Conservation (phyloP, 2,329 filamentous ascomycete genomes). For the Paecilomyces sp. region DNA sequence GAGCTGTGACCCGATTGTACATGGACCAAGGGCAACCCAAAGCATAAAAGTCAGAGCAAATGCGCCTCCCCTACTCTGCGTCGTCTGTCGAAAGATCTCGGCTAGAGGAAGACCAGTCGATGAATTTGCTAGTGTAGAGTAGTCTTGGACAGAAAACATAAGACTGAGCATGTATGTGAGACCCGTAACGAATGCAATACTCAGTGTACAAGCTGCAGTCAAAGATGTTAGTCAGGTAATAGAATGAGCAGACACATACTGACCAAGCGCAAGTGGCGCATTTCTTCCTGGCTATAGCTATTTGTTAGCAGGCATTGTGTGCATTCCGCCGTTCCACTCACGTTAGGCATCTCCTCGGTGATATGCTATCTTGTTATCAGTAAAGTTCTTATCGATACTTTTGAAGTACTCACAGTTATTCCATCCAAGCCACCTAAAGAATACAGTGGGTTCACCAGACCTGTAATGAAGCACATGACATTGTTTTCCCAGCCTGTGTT, state of each 20-base stretch:
- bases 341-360: constrained; percentile 46
- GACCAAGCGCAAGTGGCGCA: constrained; percentile 24
- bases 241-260: not conserved
- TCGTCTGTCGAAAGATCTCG: constrained; percentile 56
- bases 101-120: constrained; percentile 53
- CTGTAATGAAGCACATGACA: constrained; percentile 45
- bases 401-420: constrained; percentile 23
- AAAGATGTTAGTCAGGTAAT: not conserved
- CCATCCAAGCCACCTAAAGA: constrained; percentile 43
- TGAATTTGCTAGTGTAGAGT: constrained; percentile 32
- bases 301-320: not conserved
- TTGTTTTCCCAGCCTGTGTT: constrained; percentile 47
- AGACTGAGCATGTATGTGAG: constrained; percentile 45
- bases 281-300: constrained; percentile 19
- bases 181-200: constrained; percentile 45
- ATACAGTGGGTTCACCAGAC: constrained; percentile 44
- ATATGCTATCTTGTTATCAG: constrained; percentile 30
- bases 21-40: constrained; percentile 25
- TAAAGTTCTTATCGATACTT: not conserved
- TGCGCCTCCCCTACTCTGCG: constrained; percentile 43
- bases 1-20: constrained; percentile 26
- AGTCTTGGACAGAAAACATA: constrained; percentile 47
- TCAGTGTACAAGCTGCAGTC: constrained; percentile 21
- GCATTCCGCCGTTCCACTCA: constrained; percentile 17
- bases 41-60: constrained; percentile 43